Percentiles rank a stretch among this genome's conserved stretches.
Evolutionary conservation across 306 rosid species (phyloP).

Genomic region (Trifolium dubium): DNA sequence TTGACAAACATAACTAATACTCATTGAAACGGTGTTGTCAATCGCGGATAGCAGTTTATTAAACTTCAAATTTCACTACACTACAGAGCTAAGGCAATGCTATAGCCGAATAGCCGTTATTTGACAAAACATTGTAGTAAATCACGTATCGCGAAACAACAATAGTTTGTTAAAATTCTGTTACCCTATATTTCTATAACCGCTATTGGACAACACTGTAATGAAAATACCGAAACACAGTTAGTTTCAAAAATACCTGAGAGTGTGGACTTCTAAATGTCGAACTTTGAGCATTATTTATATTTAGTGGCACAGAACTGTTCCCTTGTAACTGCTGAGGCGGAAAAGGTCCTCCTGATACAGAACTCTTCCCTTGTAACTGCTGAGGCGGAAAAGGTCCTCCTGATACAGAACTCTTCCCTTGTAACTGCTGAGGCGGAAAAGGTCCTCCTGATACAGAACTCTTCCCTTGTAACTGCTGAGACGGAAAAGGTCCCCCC

Average conservation of each 20-base stretch:
- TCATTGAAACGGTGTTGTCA: background rate
- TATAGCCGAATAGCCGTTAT: background rate
- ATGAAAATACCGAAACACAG: slow-evolving; percentile 21
- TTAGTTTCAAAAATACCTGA: slow-evolving; percentile 55
- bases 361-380: slow-evolving; percentile 52
- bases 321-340: slow-evolving; percentile 63
- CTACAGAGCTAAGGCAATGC: background rate
- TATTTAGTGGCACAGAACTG: slow-evolving; percentile 38
- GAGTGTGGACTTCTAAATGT: slow-evolving; percentile 50
- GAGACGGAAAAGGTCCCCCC: slow-evolving; percentile 43
- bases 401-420: slow-evolving; percentile 44
- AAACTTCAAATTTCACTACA: background rate
- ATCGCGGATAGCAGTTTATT: background rate
- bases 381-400: slow-evolving; percentile 51
- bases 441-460: too few relatives aligned
- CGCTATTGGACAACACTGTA: background rate
- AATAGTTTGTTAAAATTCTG: background rate
- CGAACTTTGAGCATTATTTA: slow-evolving; percentile 52
- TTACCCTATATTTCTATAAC: background rate
- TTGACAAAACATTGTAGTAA: background rate
- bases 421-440: too few relatives aligned
- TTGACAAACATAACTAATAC: slow-evolving; percentile 13
- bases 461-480: slow-evolving; percentile 61
- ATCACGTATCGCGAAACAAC: background rate
- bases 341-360: slow-evolving; percentile 37